Percentiles rank a stretch among this genome's conserved stretches.
These are phyloP conservation scores for Pseudoperonospora humuli DNA, from an alignment of 352 stramenopile species.

Conservation along the genomic window DNA sequence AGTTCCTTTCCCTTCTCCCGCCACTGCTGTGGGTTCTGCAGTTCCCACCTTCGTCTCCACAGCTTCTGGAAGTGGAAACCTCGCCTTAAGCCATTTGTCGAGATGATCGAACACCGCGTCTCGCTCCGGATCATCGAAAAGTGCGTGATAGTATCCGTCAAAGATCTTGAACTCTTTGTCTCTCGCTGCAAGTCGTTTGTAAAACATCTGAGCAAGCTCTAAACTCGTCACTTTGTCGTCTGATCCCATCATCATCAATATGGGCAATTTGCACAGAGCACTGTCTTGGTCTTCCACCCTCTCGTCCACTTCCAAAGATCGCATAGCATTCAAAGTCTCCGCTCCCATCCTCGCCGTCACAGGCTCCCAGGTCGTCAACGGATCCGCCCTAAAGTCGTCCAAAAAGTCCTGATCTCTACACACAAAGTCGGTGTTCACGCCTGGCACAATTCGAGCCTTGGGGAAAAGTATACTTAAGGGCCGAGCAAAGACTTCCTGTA, in stretches of 20 bases:
- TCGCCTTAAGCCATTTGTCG: constrained; percentile 36
- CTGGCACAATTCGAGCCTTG: constrained; percentile 43
- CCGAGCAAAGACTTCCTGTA: constrained; percentile 34
- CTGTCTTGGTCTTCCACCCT: constrained; percentile 26
- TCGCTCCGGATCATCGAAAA: constrained; percentile 57
- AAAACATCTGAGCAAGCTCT: constrained; percentile 39
- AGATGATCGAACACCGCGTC: constrained; percentile 37
- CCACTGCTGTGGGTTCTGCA: too few species aligned
- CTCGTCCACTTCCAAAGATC: constrained; percentile 21
- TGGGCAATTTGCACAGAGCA: constrained; percentile 19
- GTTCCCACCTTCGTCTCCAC: too few species aligned
- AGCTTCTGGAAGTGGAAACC: constrained; percentile 29
- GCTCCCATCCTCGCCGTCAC: constrained; percentile 39
- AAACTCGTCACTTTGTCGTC: constrained; percentile 49
- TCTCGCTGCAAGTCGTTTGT: constrained; percentile 21
- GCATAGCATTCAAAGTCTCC: constrained; percentile 37
- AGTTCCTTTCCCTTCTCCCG: too few species aligned
- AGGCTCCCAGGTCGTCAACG: constrained; percentile 31
- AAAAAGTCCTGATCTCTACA: constrained; percentile 35
- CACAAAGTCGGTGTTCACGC: constrained; percentile 34
- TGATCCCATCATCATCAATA: constrained; percentile 44
- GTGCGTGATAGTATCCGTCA: constrained; percentile 44
- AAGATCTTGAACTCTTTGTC: constrained; percentile 65
- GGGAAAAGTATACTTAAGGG: constrained; percentile 43
- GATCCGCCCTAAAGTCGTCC: constrained; percentile 30